These are phyloP conservation scores for Calocybe indica DNA, from an alignment of 768 basidiomycete species.

Conservation along the genomic window DNA sequence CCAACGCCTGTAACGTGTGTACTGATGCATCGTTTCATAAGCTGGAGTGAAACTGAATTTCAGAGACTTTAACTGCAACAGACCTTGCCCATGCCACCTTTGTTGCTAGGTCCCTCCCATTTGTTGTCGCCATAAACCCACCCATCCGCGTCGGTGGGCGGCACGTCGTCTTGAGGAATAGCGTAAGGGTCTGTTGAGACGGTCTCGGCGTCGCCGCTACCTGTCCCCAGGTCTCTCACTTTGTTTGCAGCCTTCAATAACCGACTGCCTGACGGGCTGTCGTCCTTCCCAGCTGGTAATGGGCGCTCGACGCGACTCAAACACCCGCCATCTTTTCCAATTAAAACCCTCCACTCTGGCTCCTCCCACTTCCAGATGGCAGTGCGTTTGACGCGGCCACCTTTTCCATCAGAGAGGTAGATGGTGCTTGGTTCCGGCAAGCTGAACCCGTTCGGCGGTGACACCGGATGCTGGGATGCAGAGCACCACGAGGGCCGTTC, in stretches of 20 bases:
- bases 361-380: slow-evolving; percentile 91
- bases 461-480: slow-evolving; percentile 46
- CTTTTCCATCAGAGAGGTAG: slow-evolving; percentile 44
- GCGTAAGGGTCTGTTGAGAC: slow-evolving; percentile 17
- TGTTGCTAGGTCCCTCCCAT: slow-evolving; percentile 74
- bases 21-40: slow-evolving; percentile 35
- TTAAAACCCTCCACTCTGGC: slow-evolving; percentile 80
- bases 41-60: background rate
- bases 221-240: slow-evolving; percentile 30
- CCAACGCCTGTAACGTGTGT: slow-evolving; percentile 84
- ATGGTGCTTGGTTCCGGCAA: slow-evolving; percentile 59
- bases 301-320: slow-evolving; percentile 54
- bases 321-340: slow-evolving; percentile 48
- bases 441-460: slow-evolving; percentile 64
- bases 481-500: slow-evolving; percentile 90
- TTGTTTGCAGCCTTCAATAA: slow-evolving; percentile 52
- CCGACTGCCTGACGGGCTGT: slow-evolving; percentile 29
- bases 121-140: slow-evolving; percentile 97
- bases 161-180: slow-evolving; percentile 40
- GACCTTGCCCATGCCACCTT: slow-evolving; percentile 85
- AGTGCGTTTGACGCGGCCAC: slow-evolving; percentile 55
- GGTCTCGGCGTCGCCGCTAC: slow-evolving; percentile 13
- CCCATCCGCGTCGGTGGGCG: slow-evolving; percentile 74
- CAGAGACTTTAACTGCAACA: slow-evolving; percentile 6
- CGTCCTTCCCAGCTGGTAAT: slow-evolving; percentile 40